Conservation (phyloP, 208 protist genomes). For the Strigomonas culicis region DNA sequence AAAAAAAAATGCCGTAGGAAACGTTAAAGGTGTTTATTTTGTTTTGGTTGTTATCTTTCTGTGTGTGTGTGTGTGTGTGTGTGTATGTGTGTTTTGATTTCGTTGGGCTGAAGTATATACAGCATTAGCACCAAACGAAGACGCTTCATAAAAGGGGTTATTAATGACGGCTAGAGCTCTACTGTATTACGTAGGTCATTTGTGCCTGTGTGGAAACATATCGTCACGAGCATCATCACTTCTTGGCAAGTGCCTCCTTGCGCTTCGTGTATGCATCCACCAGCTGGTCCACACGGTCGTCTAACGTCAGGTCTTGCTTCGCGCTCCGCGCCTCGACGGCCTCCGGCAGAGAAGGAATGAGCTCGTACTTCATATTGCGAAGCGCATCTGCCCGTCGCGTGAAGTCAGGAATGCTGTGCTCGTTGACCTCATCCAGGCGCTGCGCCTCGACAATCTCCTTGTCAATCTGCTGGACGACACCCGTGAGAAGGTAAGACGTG, state of each 20-base stretch:
- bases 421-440: conserved; percentile 59
- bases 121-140: too few species aligned
- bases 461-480: conserved; percentile 57
- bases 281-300: conserved; percentile 37
- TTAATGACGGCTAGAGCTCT: too few species aligned
- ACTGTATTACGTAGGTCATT: too few species aligned
- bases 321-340: conserved; percentile 8
- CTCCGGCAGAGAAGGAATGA: conserved; percentile 44
- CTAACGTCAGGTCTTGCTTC: conserved; percentile 13
- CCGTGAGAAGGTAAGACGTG: conserved; percentile 39
- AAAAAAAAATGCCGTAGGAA: too few species aligned
- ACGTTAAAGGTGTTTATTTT: conserved; percentile 9
- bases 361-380: conserved; percentile 59
- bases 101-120: too few species aligned
- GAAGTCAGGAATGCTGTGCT: conserved; percentile 70
- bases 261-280: conserved; percentile 51
- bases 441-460: conserved; percentile 60
- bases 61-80: conserved; percentile 11
- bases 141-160: too few species aligned
- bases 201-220: too few species aligned
- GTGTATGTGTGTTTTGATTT: neutral
- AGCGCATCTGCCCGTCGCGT: conserved; percentile 44
- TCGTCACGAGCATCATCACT: conserved; percentile 11
- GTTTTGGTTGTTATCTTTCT: conserved; percentile 9
- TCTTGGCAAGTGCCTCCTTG: conserved; percentile 36